Base-by-base conservation (phyloP, 768 basidiomycete genomes). In the Suillus brevipes region DNA sequence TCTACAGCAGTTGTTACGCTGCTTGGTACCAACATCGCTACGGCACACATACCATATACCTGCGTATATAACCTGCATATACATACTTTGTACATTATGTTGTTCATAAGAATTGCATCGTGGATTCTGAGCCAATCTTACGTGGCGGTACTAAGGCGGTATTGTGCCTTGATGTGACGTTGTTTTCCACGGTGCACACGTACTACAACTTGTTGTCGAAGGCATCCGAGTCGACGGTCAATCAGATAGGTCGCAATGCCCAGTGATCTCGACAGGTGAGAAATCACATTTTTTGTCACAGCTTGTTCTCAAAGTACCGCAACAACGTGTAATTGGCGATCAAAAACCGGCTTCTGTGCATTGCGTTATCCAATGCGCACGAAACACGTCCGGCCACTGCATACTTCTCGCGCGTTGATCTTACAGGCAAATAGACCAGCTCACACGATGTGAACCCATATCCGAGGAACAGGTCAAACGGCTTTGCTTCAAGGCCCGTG, bases 391-490 rank as follows among this genome's bases (percentile, higher is more conserved):
- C 61, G 60, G 9, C 18, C 61, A 25, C 38, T 53, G 60, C 43
- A 18, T 56, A 59, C 56, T 50, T 66, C 57, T 66, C 57, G 43
- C 36, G 40, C 31, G 62, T 58, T 67, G 47, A 63, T 64, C 57
- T 38, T 57, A 61, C 77, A 97, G 95, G 74, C 96, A 98, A 82
- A 98, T 99, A 66, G 94, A 90, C 68, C 95, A 97, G 75, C 87
- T 99, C 59, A 87, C 89, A 74, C 90, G 91, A 65, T 99, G 97
- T 79, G 93, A 97, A 72, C 91, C 92, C 64, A 96, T 99, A 71
- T 92, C 95, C 34, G 97, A 99, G 77, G 91, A 94, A 65, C 90
- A 97, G 71, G 97, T 99, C 68, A 98, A 97, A 75, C 85, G 91
- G 69, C 84, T 99, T 9, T 99, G 97, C 79, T 82, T 95, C 71